Evolutionary conservation across 371 early-diverging fungal genomes (phyloP).

Genomic region (Mucor mucedo): DNA sequence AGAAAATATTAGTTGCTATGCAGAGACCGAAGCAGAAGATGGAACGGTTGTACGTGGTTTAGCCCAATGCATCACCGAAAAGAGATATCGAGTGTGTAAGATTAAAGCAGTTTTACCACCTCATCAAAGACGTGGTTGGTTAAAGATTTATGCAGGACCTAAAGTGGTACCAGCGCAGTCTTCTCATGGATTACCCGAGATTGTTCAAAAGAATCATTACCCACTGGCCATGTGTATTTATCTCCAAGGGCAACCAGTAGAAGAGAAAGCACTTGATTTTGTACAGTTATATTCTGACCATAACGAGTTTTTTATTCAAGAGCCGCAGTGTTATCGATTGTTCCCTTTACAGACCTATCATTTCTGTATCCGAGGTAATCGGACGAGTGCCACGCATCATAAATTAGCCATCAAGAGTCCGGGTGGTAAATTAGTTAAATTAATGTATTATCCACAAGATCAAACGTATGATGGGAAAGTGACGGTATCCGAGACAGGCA

Average conservation of each 20-base stretch:
- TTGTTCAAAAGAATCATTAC: constrained; percentile 26
- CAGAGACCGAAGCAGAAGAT: constrained; percentile 37
- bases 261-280: constrained; percentile 37
- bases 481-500: constrained; percentile 42
- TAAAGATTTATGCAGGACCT: constrained; percentile 49
- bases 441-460: constrained; percentile 52
- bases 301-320: constrained; percentile 48
- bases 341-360: constrained; percentile 49
- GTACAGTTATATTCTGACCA: constrained; percentile 42
- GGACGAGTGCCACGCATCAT: constrained; percentile 29
- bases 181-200: constrained; percentile 14
- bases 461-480: constrained; percentile 44
- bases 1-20: constrained; percentile 38
- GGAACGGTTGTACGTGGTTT: constrained; percentile 30
- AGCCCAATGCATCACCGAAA: constrained; percentile 36
- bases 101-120: constrained; percentile 51
- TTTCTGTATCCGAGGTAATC: constrained; percentile 32
- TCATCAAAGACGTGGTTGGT: constrained; percentile 40
- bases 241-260: constrained; percentile 13
- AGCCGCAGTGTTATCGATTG: constrained; percentile 54
- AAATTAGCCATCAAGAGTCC: constrained; percentile 54
- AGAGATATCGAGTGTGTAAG: constrained; percentile 34
- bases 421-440: constrained; percentile 40
- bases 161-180: constrained; percentile 12
- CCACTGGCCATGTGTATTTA: constrained; percentile 40